A percentile compares a stretch with the other conserved stretches of the same genome.
phyloP scores from a whole-genome alignment of 306 rosid species.

The Bauhinia variegata region DNA sequence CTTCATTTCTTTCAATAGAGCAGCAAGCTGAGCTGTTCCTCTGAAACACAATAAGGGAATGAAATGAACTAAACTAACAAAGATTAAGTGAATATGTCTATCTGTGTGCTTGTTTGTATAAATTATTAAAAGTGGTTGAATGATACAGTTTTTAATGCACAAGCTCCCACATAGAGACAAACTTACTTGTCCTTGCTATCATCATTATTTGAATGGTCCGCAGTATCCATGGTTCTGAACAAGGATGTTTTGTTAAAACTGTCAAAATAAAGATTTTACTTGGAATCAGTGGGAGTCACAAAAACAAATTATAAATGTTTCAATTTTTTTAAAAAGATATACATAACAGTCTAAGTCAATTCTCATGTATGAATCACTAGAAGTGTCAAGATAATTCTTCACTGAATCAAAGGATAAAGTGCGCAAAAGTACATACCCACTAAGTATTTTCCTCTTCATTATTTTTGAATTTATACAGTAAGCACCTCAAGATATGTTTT shows the following conservation, averaged over 20 bases:
- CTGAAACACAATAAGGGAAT: conserved; percentile 36
- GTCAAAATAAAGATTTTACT: neutral
- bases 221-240: conserved; percentile 29
- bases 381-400: neutral
- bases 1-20: conserved; percentile 80
- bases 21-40: conserved; percentile 62
- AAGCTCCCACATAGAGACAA: too few species aligned
- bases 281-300: neutral
- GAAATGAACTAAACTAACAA: neutral
- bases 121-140: too few species aligned
- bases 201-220: conserved; percentile 1
- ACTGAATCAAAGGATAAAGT: too few species aligned
- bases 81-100: neutral
- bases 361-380: neutral
- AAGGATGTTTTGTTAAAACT: neutral
- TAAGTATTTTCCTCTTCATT: too few species aligned
- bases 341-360: neutral
- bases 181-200: too few species aligned
- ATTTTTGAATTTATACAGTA: too few species aligned
- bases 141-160: too few species aligned
- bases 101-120: too few species aligned
- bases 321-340: too few species aligned
- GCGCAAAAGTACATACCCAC: too few species aligned
- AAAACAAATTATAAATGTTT: too few species aligned
- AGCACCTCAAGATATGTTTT: too few species aligned